phyloP scores from a whole-genome alignment of 2,329 filamentous ascomycete species.

The Alternaria ethzedia region DNA sequence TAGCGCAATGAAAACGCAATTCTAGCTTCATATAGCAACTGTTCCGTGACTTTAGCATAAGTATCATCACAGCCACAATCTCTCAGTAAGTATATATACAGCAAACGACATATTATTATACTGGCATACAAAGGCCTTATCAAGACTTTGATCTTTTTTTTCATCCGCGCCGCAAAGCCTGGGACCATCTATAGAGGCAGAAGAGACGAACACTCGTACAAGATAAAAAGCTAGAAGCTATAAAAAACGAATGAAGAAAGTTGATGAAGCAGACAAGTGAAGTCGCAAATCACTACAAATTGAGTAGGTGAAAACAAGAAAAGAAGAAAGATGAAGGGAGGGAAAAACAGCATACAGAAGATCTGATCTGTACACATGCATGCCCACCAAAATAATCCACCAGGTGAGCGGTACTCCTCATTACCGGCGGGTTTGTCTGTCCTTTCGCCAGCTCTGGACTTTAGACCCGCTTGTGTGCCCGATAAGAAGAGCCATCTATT shows the following conservation, averaged over 20 bases:
- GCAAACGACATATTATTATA: background rate
- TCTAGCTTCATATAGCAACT: background rate
- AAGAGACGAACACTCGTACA: background rate
- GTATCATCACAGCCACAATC: no score
- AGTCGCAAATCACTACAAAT: slow-evolving; percentile 1
- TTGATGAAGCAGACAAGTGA: background rate
- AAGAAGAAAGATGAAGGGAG: background rate
- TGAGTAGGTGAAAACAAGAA: background rate
- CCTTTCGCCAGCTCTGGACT: background rate
- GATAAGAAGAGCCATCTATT: slow-evolving; percentile 11
- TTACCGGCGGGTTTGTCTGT: background rate
- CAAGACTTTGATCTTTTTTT: background rate
- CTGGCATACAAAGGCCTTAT: background rate
- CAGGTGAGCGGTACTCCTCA: background rate
- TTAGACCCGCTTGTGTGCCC: background rate
- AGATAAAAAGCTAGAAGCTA: background rate
- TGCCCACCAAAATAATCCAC: background rate
- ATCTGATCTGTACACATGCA: background rate
- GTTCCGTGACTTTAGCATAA: no score
- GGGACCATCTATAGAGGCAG: background rate
- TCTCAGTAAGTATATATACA: background rate
- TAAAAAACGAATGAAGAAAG: background rate
- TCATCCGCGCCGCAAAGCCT: background rate
- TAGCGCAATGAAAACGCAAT: slow-evolving; percentile 6
- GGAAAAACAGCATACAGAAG: background rate